These are phyloP conservation scores for Cnidoscolus chayamansa DNA, from an alignment of 441 rosid genomes.

Conservation along the genomic window DNA sequence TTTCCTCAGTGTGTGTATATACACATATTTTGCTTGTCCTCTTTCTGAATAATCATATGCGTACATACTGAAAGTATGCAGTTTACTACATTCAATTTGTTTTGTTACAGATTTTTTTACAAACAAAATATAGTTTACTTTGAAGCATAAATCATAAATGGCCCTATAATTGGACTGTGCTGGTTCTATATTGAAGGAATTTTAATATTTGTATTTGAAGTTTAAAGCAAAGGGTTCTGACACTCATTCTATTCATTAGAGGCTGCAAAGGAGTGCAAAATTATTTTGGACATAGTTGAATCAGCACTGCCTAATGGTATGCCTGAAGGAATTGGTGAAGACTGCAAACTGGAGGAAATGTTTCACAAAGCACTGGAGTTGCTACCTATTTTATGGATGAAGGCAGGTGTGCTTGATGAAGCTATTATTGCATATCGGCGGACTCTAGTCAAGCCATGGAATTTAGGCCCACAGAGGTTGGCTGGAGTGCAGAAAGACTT, in stretches of 20 bases:
- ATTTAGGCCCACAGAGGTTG: conserved; percentile 66
- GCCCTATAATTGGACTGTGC: conserved; percentile 4
- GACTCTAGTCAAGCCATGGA: conserved; percentile 74
- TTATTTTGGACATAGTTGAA: conserved; percentile 67
- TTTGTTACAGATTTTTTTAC: not conserved
- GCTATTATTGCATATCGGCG: conserved; percentile 66
- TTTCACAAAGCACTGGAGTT: conserved; percentile 76
- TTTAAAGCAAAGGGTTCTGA: conserved; percentile 21
- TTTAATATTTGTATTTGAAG: not conserved
- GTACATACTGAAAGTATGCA: not conserved
- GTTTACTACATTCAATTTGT: not conserved
- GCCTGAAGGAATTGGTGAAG: conserved; percentile 49
- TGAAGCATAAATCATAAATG: not conserved
- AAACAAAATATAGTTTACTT: not conserved
- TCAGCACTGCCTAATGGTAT: conserved; percentile 70
- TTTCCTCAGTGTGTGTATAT: no score
- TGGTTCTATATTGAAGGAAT: not conserved
- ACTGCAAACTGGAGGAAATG: conserved; percentile 70
- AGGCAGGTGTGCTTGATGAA: conserved; percentile 62
- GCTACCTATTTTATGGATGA: conserved; percentile 70
- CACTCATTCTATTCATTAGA: conserved; percentile 45
- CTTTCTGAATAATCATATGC: not conserved
- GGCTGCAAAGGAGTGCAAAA: conserved; percentile 85
- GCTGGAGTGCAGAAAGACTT: conserved; percentile 72
- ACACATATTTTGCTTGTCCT: not conserved